Percentiles rank a stretch among this genome's conserved stretches.
phyloP scores from a whole-genome alignment of 768 basidiomycete species.

The Filobasidium wieringae region DNA sequence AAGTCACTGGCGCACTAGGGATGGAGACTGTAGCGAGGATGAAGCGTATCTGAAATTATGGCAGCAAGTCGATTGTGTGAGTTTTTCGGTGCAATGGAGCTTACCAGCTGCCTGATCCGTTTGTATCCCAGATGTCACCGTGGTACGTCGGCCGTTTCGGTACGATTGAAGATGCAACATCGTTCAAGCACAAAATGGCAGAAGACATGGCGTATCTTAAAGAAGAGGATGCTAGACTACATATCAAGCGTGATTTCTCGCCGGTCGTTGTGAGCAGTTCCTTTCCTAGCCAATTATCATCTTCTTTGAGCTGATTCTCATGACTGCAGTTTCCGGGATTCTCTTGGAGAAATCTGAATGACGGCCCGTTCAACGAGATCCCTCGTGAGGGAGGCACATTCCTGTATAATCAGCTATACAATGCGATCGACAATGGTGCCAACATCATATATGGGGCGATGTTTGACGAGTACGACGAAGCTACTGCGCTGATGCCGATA shows the following conservation, averaged over 20 bases:
- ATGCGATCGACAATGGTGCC: conserved; percentile 52
- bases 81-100: neutral
- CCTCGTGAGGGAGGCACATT: conserved; percentile 63
- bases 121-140: conserved; percentile 51
- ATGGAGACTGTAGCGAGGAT: conserved; percentile 58
- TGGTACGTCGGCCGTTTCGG: conserved; percentile 69
- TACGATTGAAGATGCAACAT: conserved; percentile 52
- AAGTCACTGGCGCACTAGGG: conserved; percentile 61
- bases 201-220: conserved; percentile 52
- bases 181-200: conserved; percentile 54
- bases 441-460: conserved; percentile 66
- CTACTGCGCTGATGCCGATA: conserved; percentile 64
- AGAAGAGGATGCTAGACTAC: conserved; percentile 43
- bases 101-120: neutral
- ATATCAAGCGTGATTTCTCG: conserved; percentile 49
- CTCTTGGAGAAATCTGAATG: conserved; percentile 59
- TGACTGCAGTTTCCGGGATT: conserved; percentile 3
- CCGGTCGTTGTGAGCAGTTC: conserved; percentile 59
- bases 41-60: conserved; percentile 57
- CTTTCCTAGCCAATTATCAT: neutral
- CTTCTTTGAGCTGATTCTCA: conserved; percentile 7
- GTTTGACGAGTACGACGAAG: conserved; percentile 79
- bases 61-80: conserved; percentile 46
- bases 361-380: conserved; percentile 59
- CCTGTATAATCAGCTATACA: conserved; percentile 65